Evolutionary conservation across 495 filamentous ascomycete species (phyloP).

Genomic region (Aspergillus egyptiacus): DNA sequence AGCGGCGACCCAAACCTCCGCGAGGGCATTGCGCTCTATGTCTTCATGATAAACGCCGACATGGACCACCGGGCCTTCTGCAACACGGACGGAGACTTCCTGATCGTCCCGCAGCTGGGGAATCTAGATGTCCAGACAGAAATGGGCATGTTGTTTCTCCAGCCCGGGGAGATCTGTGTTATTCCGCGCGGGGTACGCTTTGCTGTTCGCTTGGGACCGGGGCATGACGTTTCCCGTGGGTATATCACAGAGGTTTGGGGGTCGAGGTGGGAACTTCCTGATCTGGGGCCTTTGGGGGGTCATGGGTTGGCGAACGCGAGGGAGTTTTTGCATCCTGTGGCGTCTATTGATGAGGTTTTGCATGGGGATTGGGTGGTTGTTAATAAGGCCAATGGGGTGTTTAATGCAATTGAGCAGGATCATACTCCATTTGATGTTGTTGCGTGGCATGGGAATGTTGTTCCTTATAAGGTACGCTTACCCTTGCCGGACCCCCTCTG

Average conservation of each 20-base stretch:
- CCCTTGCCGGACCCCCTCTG: neutral
- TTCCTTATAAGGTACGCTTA: constrained; percentile 33
- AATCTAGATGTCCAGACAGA: constrained; percentile 40
- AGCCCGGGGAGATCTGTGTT: constrained; percentile 39
- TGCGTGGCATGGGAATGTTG: constrained; percentile 41
- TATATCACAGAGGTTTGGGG: constrained; percentile 41
- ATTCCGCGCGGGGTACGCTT: constrained; percentile 36
- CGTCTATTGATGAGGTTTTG: constrained; percentile 35
- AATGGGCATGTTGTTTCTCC: constrained; percentile 36
- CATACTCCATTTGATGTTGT: constrained; percentile 39
- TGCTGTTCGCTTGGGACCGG: constrained; percentile 24
- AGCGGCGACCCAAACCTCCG: constrained; percentile 34
- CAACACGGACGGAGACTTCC: constrained; percentile 39
- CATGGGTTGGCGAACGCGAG: constrained; percentile 36
- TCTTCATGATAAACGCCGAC: constrained; percentile 33
- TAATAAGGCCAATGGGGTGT: constrained; percentile 33
- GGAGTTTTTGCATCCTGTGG: constrained; percentile 39
- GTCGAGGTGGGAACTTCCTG: constrained; percentile 35
- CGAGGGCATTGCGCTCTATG: constrained; percentile 31
- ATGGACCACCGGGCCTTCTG: constrained; percentile 36
- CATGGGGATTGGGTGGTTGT: constrained; percentile 33
- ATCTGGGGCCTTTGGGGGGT: constrained; percentile 36
- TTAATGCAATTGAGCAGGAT: constrained; percentile 35
- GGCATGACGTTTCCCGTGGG: constrained; percentile 27
- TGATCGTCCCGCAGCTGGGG: constrained; percentile 36